These are phyloP conservation scores for Mycena epipterygia DNA, from an alignment of 768 basidiomycete genomes.

Conservation along the genomic window DNA sequence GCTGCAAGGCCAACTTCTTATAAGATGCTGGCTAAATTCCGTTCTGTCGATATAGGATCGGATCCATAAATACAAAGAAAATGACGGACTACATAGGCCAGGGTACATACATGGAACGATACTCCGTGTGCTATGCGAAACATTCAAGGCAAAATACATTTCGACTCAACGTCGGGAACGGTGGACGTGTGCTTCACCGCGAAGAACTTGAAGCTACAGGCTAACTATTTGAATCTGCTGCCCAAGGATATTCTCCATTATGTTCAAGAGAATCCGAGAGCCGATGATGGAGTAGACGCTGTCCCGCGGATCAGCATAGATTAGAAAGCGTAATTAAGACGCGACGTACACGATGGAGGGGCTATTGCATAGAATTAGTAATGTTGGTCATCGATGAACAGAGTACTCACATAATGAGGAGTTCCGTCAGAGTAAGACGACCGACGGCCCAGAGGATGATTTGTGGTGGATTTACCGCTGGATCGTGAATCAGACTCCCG, in stretches of 20 bases:
- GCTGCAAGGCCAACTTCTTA: no score
- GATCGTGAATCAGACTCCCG: neutral
- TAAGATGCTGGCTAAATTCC: no score
- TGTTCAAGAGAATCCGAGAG: slow-evolving; percentile 28
- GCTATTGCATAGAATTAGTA: neutral
- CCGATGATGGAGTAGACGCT: slow-evolving; percentile 31
- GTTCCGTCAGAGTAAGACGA: slow-evolving; percentile 3
- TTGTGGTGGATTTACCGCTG: slow-evolving; percentile 24
- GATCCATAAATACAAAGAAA: no score
- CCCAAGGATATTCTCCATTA: slow-evolving; percentile 23
- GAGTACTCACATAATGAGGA: slow-evolving; percentile 18
- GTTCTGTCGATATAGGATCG: no score
- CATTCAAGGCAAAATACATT: no score
- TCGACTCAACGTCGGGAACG: no score
- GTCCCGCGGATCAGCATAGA: neutral
- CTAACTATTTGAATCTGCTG: neutral
- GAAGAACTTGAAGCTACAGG: no score
- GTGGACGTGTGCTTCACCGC: no score
- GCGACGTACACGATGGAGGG: slow-evolving; percentile 20
- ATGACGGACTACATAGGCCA: no score
- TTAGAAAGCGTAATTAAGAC: neutral
- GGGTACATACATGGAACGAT: no score
- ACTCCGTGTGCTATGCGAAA: no score
- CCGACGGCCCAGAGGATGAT: slow-evolving; percentile 18
- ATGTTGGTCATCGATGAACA: neutral